These are phyloP conservation scores for Geosmithia putterillii DNA, from an alignment of 2,329 filamentous ascomycete genomes.

Conservation along the genomic window DNA sequence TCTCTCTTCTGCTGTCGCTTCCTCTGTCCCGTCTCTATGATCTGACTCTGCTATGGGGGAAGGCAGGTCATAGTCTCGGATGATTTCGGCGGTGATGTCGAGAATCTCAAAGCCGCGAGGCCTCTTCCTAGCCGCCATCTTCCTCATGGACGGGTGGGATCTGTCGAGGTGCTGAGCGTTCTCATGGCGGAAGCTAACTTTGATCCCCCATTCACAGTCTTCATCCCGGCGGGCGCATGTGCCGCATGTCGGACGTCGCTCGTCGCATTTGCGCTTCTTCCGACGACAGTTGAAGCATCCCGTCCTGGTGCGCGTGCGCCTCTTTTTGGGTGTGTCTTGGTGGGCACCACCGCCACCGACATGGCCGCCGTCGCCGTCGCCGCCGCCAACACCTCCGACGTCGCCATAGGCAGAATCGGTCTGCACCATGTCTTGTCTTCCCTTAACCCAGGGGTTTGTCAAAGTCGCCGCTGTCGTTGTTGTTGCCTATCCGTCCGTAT, in stretches of 20 bases:
- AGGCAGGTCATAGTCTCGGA: conserved; percentile 18
- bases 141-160: conserved; percentile 19
- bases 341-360: background rate
- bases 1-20: background rate
- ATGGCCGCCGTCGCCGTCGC: background rate
- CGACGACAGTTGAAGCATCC: conserved; percentile 6
- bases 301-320: background rate
- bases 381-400: background rate
- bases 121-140: conserved; percentile 6
- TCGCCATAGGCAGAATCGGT: too few species aligned
- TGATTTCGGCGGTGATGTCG: conserved; percentile 21
- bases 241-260: conserved; percentile 19
- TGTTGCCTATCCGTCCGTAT: too few species aligned
- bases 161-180: conserved; percentile 19
- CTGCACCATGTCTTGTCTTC: background rate
- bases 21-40: background rate
- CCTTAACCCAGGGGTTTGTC: background rate
- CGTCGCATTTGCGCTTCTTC: conserved; percentile 12
- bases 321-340: background rate
- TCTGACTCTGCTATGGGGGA: background rate
- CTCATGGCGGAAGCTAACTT: conserved; percentile 22
- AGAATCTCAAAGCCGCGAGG: conserved; percentile 21
- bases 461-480: background rate
- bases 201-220: conserved; percentile 22
- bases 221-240: conserved; percentile 18